A percentile compares a stretch with the other conserved stretches of the same genome.
These are phyloP conservation scores for Cunninghamia lanceolata DNA, from an alignment of 75 land plant species.

Conservation along the genomic window DNA sequence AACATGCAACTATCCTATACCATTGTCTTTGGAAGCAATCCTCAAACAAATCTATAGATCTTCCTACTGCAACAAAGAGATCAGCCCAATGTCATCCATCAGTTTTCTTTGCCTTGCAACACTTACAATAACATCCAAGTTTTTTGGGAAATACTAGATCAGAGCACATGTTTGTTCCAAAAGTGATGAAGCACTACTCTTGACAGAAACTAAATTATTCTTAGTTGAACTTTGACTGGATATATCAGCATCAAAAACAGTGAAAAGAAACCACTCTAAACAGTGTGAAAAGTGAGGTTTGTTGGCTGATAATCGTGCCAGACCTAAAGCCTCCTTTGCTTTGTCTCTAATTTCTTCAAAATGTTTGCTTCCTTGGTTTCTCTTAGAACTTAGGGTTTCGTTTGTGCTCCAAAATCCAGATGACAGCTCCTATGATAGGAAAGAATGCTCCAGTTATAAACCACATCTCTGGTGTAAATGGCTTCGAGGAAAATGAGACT, in stretches of 20 bases:
- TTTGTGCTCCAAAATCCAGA: conserved; percentile 62
- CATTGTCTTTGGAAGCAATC: conserved; percentile 95
- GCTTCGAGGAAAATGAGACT: no score
- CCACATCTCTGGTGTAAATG: conserved; percentile 48
- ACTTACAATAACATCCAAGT: conserved; percentile 96
- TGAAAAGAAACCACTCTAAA: conserved; percentile 98
- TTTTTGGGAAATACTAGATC: conserved; percentile 80
- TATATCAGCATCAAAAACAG: conserved; percentile 84
- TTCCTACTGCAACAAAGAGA: conserved; percentile 92
- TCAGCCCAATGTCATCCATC: conserved; percentile 98
- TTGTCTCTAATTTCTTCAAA: no score
- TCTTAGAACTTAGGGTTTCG: no score
- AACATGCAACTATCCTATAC: conserved; percentile 97
- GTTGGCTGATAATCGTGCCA: conserved; percentile 82
- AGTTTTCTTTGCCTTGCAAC: conserved; percentile 98
- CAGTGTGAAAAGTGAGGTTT: conserved; percentile 98
- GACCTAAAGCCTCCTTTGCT: conserved; percentile 77
- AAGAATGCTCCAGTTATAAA: conserved; percentile 35
- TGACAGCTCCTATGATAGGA: conserved; percentile 43
- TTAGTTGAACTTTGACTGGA: conserved; percentile 59
- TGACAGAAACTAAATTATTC: conserved; percentile 25
- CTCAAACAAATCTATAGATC: conserved; percentile 96
- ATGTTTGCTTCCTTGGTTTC: no score
- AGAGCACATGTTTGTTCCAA: conserved; percentile 88
- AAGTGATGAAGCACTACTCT: conserved; percentile 34